Percentiles rank a stretch among this genome's conserved stretches.
These are phyloP conservation scores for Lachancea meyersii DNA, from an alignment of 805 yeast species.

Conservation along the genomic window DNA sequence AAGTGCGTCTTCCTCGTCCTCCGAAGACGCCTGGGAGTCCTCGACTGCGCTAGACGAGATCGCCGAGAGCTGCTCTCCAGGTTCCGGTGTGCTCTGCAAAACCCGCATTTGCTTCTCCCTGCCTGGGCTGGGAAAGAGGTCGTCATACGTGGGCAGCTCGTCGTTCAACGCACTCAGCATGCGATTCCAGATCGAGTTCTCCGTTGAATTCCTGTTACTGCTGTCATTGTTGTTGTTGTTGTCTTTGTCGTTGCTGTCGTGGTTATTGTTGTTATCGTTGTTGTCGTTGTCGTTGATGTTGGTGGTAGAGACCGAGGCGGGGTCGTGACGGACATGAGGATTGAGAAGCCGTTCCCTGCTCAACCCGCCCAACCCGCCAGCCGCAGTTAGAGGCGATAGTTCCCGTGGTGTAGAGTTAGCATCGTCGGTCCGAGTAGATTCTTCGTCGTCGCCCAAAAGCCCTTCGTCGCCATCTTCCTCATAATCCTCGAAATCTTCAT, in stretches of 20 bases:
- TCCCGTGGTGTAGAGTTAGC: constrained; percentile 1
- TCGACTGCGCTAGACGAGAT: constrained; percentile 7
- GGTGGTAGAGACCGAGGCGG: not conserved
- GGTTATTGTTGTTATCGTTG: too few species aligned
- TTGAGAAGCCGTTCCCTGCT: not conserved
- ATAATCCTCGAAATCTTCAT: constrained; percentile 28
- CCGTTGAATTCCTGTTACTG: constrained; percentile 4
- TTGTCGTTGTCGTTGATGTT: not conserved
- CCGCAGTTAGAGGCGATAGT: not conserved
- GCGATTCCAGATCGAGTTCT: constrained; percentile 35
- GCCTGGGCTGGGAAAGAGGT: constrained; percentile 57
- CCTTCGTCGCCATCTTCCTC: constrained; percentile 24
- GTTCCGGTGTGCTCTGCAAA: not conserved
- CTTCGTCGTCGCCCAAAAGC: constrained; percentile 19
- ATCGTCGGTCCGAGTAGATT: not conserved
- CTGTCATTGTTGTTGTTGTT: not conserved
- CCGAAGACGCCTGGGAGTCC: constrained; percentile 28
- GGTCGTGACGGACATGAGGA: not conserved
- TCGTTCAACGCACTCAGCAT: constrained; percentile 37
- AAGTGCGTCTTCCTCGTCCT: constrained; percentile 30
- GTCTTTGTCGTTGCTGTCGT: not conserved
- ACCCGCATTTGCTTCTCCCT: constrained; percentile 4
- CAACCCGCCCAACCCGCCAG: not conserved
- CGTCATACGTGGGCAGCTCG: constrained; percentile 66
- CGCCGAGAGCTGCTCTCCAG: not conserved